A percentile compares a stretch with the other conserved stretches of the same genome.
Evolutionary conservation across 208 protist species (phyloP).

Genomic region (Trypanosoma rangeli): DNA sequence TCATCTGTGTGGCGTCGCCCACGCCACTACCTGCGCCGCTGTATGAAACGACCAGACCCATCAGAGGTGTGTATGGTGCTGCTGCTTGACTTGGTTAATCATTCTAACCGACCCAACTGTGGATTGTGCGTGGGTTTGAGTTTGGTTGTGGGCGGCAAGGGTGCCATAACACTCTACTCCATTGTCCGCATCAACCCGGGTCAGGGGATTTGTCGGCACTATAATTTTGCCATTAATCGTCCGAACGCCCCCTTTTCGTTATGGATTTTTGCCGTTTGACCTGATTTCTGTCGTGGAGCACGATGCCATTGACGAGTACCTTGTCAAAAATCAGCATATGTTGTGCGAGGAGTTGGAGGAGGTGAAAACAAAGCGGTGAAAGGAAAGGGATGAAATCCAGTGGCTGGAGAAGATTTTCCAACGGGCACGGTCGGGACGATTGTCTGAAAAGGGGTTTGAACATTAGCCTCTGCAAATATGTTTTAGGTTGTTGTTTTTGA

Average conservation of each 20-base stretch:
- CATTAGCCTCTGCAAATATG: neutral
- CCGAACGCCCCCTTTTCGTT: conserved; percentile 82
- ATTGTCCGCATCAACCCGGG: conserved; percentile 65
- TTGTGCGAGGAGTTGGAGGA: conserved; percentile 63
- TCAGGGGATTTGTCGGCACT: conserved; percentile 89
- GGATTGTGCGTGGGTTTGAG: conserved; percentile 66
- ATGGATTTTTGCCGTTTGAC: conserved; percentile 91
- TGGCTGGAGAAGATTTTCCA: conserved; percentile 76
- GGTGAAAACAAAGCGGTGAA: conserved; percentile 28
- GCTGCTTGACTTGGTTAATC: conserved; percentile 85
- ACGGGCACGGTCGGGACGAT: conserved; percentile 31
- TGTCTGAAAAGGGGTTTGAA: neutral
- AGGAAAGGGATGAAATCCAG: conserved; percentile 51
- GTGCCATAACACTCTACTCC: conserved; percentile 77
- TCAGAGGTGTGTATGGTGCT: conserved; percentile 65
- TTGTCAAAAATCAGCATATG: conserved; percentile 57
- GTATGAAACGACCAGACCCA: conserved; percentile 43
- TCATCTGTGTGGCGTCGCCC: conserved; percentile 37
- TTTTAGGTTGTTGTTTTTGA: conserved; percentile 6
- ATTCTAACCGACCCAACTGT: conserved; percentile 88
- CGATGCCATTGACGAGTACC: conserved; percentile 74
- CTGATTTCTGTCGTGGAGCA: conserved; percentile 88
- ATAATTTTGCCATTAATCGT: conserved; percentile 87
- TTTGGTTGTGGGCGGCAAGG: conserved; percentile 41
- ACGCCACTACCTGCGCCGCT: conserved; percentile 38